Evolutionary conservation across 768 basidiomycete species (phyloP).

Genomic region (Pleurotus tuoliensis): DNA sequence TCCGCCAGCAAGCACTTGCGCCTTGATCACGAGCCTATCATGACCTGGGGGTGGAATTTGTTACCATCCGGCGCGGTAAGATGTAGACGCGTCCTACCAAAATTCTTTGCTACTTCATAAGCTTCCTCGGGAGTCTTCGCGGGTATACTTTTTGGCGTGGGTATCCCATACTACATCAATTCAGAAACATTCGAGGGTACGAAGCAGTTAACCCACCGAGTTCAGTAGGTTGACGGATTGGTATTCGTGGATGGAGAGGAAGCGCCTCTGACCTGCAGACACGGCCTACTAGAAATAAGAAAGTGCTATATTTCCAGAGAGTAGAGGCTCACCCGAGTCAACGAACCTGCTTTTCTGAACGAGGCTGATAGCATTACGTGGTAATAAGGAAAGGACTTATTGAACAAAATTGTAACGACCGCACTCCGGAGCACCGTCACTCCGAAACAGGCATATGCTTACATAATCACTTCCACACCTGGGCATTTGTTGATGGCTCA

Average conservation of each 20-base stretch:
- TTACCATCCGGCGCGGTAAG: constrained; percentile 9
- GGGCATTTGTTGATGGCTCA: not conserved
- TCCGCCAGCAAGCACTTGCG: constrained; percentile 97
- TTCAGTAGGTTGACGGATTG: constrained; percentile 95
- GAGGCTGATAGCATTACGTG: constrained; percentile 58
- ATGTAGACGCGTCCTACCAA: constrained; percentile 50
- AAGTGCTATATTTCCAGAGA: not conserved
- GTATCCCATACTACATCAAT: constrained; percentile 77
- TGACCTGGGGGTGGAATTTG: constrained; percentile 41
- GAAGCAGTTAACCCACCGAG: constrained; percentile 50
- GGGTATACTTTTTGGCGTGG: constrained; percentile 86
- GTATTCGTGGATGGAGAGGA: constrained; percentile 96
- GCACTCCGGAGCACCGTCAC: constrained; percentile 15
- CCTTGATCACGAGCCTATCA: constrained; percentile 90
- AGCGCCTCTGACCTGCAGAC: constrained; percentile 83
- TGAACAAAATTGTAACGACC: constrained; percentile 1
- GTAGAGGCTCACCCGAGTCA: constrained; percentile 54
- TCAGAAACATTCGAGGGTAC: constrained; percentile 1
- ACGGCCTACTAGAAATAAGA: constrained; percentile 39
- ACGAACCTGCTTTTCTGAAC: constrained; percentile 57
- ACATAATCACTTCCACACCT: constrained; percentile 20
- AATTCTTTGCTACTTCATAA: constrained; percentile 81
- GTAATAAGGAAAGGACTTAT: constrained; percentile 10
- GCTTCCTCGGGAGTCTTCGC: constrained; percentile 91
- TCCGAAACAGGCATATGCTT: constrained; percentile 17